These are phyloP conservation scores for Eremomyces bilateralis DNA, from an alignment of 495 filamentous ascomycete species.

Conservation along the genomic window DNA sequence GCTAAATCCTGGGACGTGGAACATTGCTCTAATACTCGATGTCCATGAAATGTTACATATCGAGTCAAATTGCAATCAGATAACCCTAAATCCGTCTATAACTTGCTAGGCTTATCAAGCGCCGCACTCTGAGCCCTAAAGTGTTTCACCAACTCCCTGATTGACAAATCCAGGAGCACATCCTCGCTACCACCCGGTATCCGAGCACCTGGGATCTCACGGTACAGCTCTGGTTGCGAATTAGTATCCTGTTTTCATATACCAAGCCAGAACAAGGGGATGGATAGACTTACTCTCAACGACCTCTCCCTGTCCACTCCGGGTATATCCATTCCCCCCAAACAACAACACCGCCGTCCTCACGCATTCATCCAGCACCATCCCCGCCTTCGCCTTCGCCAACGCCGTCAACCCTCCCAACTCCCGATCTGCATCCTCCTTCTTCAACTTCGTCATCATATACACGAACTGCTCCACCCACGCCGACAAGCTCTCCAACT, in stretches of 20 bases:
- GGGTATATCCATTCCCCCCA: slow-evolving; percentile 51
- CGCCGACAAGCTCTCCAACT: slow-evolving; percentile 47
- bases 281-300: slow-evolving; percentile 32
- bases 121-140: slow-evolving; percentile 40
- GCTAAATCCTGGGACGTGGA: too few relatives aligned
- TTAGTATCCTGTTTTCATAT: neutral
- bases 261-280: neutral
- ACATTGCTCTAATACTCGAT: too few relatives aligned
- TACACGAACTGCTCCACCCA: slow-evolving; percentile 61
- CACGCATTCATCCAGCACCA: slow-evolving; percentile 48
- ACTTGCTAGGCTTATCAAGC: slow-evolving; percentile 21
- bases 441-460: slow-evolving; percentile 38
- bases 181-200: slow-evolving; percentile 58
- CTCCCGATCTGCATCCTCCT: slow-evolving; percentile 37
- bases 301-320: slow-evolving; percentile 44
- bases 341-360: slow-evolving; percentile 45
- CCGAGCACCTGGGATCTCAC: slow-evolving; percentile 38
- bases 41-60: too few relatives aligned
- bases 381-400: slow-evolving; percentile 48
- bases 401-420: slow-evolving; percentile 49
- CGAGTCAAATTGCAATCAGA: too few relatives aligned
- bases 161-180: slow-evolving; percentile 47
- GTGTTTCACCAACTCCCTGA: slow-evolving; percentile 52
- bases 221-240: slow-evolving; percentile 24
- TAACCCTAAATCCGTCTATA: too few relatives aligned